Conservation (phyloP, 2,329 filamentous ascomycete species). For the Colletotrichum horii region DNA sequence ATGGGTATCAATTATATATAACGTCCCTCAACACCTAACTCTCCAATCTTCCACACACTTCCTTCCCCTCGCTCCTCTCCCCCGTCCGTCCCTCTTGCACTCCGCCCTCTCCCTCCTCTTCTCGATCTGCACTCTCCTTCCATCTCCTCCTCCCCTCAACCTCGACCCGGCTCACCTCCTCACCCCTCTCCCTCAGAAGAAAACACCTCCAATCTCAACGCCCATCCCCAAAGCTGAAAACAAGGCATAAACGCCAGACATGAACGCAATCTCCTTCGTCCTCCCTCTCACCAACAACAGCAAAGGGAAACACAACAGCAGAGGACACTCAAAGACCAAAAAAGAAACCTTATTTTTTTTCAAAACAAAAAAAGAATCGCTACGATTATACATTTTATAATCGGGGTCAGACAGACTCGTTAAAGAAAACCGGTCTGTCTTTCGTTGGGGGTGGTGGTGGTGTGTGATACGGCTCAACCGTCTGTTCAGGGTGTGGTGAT, state of each 20-base stretch:
- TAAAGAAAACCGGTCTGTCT: background rate
- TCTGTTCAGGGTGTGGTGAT: background rate
- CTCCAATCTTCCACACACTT: background rate
- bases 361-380: background rate
- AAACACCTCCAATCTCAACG: background rate
- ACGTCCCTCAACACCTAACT: background rate
- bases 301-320: background rate
- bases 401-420: background rate
- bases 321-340: background rate
- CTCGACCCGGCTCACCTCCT: background rate
- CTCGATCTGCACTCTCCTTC: background rate
- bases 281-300: background rate
- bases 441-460: background rate
- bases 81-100: background rate
- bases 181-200: background rate
- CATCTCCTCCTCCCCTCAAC: background rate
- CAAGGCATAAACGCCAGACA: background rate
- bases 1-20: slow-evolving; percentile 17
- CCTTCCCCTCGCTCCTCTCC: background rate
- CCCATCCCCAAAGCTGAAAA: background rate
- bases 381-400: slow-evolving; percentile 21
- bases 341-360: background rate
- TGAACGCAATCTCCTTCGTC: background rate
- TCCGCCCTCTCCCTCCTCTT: background rate
- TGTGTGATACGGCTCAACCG: slow-evolving; percentile 8